Conservation (phyloP, 2,329 filamentous ascomycete species). For the Fusarium sublunatum region DNA sequence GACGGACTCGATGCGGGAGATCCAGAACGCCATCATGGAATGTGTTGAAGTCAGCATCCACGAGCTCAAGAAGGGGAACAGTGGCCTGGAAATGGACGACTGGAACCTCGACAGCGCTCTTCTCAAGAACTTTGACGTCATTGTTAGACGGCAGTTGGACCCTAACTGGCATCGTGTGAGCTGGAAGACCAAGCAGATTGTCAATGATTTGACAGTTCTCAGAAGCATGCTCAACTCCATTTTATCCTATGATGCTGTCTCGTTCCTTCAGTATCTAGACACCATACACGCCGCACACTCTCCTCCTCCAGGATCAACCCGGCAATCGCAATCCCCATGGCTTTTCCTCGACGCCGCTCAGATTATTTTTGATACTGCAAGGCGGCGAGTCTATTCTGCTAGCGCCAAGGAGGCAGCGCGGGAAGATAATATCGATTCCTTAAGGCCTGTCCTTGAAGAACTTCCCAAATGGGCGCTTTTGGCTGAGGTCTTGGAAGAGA, state of each 20-base stretch:
- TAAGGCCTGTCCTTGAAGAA: conserved; percentile 88
- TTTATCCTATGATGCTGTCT: conserved; percentile 88
- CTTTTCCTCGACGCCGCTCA: conserved; percentile 95
- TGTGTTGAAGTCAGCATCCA: conserved; percentile 95
- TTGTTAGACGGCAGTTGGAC: conserved; percentile 89
- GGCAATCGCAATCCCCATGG: conserved; percentile 93
- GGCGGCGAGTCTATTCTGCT: conserved; percentile 84
- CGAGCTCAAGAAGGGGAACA: conserved; percentile 91
- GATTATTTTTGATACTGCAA: conserved; percentile 91
- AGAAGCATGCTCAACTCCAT: conserved; percentile 84
- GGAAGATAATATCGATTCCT: conserved; percentile 65
- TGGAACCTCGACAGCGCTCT: conserved; percentile 96
- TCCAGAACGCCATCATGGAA: conserved; percentile 94
- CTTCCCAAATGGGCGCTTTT: conserved; percentile 93
- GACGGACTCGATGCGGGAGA: conserved; percentile 92
- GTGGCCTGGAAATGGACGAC: conserved; percentile 92
- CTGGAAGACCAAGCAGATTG: conserved; percentile 94
- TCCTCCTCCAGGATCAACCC: conserved; percentile 86
- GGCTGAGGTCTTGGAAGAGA: conserved; percentile 91
- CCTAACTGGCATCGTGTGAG: conserved; percentile 98
- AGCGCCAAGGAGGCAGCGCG: conserved; percentile 65
- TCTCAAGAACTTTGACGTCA: conserved; percentile 90
- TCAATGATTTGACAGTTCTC: conserved; percentile 86
- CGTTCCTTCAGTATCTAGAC: conserved; percentile 92
- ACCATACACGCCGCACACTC: conserved; percentile 92